Percentiles rank a stretch among this genome's conserved stretches.
These are phyloP conservation scores for Powellomyces hirtus DNA, from an alignment of 192 early-diverging fungal genomes.

Conservation along the genomic window DNA sequence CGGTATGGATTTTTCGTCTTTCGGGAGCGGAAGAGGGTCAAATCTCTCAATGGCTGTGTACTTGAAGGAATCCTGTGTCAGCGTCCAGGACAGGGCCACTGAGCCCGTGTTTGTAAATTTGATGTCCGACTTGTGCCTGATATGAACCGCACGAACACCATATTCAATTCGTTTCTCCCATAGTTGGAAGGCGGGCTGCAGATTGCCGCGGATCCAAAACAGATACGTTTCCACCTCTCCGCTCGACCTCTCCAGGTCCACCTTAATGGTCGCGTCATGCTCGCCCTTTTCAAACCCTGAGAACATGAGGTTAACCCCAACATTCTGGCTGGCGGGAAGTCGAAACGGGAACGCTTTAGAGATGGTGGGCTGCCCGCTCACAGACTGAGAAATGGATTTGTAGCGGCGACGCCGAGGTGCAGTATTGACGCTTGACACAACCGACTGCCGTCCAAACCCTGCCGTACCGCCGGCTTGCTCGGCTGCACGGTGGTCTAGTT, in stretches of 20 bases:
- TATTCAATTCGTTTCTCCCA: slow-evolving; percentile 54
- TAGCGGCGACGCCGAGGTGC: slow-evolving; percentile 13
- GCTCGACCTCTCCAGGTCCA: slow-evolving; percentile 39
- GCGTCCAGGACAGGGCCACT: slow-evolving; percentile 41
- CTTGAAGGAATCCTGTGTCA: slow-evolving; percentile 24
- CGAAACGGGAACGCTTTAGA: slow-evolving; percentile 43
- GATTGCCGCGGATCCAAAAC: slow-evolving; percentile 42
- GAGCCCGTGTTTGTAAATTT: slow-evolving; percentile 51
- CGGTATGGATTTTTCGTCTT: slow-evolving; percentile 29
- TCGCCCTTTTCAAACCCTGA: slow-evolving; percentile 46
- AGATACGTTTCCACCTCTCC: slow-evolving; percentile 40
- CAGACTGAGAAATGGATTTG: slow-evolving; percentile 26
- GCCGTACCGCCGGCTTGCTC: background rate
- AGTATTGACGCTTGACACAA: background rate
- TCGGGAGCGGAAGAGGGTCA: slow-evolving; percentile 33
- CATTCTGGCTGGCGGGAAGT: slow-evolving; percentile 35
- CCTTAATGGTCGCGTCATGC: slow-evolving; percentile 23
- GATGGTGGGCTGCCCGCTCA: background rate
- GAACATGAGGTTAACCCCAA: slow-evolving; percentile 28
- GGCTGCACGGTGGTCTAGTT: slow-evolving; percentile 39
- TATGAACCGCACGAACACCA: slow-evolving; percentile 46
- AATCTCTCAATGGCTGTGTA: slow-evolving; percentile 38
- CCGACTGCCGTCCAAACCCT: slow-evolving; percentile 12
- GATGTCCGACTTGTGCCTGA: slow-evolving; percentile 35
- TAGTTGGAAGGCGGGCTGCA: slow-evolving; percentile 46